Evolutionary conservation across 805 yeast species (phyloP).

Genomic region (Ogataea paraovalis): DNA sequence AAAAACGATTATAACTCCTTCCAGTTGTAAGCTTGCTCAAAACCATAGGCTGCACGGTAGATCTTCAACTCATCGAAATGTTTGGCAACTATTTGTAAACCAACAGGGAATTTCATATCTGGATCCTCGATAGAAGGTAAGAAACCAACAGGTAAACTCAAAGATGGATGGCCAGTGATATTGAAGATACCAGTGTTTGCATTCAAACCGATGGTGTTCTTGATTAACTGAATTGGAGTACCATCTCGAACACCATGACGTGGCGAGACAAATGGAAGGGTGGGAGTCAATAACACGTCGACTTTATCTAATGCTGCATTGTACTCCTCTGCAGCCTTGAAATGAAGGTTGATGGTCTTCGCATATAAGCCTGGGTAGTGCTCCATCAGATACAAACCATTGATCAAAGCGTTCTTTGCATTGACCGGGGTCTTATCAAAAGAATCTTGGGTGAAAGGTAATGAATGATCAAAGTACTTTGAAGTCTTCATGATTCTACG

Average conservation of each 20-base stretch:
- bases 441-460: constrained; percentile 17
- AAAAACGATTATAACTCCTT: constrained; percentile 9
- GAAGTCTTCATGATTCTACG: constrained; percentile 20
- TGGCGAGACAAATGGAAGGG: constrained; percentile 28
- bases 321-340: constrained; percentile 32
- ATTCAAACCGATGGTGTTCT: constrained; percentile 32
- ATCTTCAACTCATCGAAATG: constrained; percentile 31
- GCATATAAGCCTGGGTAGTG: constrained; percentile 32
- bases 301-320: constrained; percentile 27
- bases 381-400: constrained; percentile 31
- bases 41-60: constrained; percentile 34
- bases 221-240: constrained; percentile 24
- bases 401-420: constrained; percentile 24
- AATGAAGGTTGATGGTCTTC: constrained; percentile 31
- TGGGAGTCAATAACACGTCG: constrained; percentile 35
- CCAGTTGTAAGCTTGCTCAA: constrained; percentile 32
- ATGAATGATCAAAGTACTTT: constrained; percentile 15
- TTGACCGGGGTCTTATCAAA: constrained; percentile 19
- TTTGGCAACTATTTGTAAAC: constrained; percentile 34
- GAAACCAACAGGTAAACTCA: constrained; percentile 33
- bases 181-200: constrained; percentile 35
- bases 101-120: constrained; percentile 33
- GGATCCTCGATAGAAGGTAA: constrained; percentile 30
- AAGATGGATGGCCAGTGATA: constrained; percentile 36
- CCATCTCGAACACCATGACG: constrained; percentile 25